Base-by-base conservation (phyloP, 2,329 filamentous ascomycete species). In the Arthrobotrys megalospora region DNA sequence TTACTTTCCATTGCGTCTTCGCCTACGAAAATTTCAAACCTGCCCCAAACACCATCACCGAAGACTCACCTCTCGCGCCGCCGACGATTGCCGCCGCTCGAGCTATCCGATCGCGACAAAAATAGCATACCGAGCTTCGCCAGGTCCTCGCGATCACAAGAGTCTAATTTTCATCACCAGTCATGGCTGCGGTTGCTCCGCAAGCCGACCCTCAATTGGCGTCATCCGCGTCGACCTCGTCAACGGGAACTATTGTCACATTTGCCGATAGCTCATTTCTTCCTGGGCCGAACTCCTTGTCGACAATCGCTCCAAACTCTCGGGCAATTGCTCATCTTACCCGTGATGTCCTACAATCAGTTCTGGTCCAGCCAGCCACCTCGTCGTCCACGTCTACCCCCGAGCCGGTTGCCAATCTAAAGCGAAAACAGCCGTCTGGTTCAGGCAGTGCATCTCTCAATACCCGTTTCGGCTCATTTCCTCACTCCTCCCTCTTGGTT, bases 381-480 rank as follows among this genome's bases (percentile, higher is more conserved):
- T 47, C 66, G 6, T 24, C 50, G 6, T 62, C 75, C 12, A 50
- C 67, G 19, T 60, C 62, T 2, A 52, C 63, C n/a, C 47, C 69
- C 45, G 76, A 79, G 5, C 68, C 75, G 1, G 75, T 78, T 34
- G 60, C 75, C 19, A 78, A 78, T 41, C 67, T 78, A 55, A 78
- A 78, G 38, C 67, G 75, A 28, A 78, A 72, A 48, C 45, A 28
- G n/a, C 75, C 75, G 14, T 71, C 67, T 5, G 53, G 62, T 16
- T 63, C 65, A n/a, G 52, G 34, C 38, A 68, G 34, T 41, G 52
- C 63, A 65, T 75, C 93, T 1, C 90, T 94, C 67, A 98, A 97
- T 85, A 99, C 95, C 0, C 91, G 94, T 52, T 99, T 97, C 82
- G 96, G 96, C 60, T 97, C 94, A 0, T 95, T 94, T 78, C 92